Evolutionary conservation across 129 eudicot genomes (phyloP).

Genomic region (Kitagawia praeruptora): DNA sequence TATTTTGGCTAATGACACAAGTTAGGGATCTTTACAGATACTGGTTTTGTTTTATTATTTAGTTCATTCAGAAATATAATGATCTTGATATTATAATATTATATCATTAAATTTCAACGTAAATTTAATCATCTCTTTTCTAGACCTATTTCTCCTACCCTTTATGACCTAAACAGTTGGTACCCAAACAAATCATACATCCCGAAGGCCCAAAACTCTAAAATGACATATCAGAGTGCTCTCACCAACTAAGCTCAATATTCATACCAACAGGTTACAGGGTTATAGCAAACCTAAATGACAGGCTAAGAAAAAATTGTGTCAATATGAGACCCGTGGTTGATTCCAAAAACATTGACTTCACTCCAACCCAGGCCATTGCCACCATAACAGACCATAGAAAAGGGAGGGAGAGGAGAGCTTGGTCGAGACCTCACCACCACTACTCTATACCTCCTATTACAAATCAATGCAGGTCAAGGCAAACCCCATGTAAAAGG

Average conservation of each 20-base stretch:
- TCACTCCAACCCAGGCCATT: background rate
- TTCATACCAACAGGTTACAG: background rate
- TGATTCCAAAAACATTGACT: background rate
- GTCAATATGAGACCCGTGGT: background rate
- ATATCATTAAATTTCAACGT: background rate
- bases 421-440: background rate
- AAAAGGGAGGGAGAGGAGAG: background rate
- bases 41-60: background rate
- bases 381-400: background rate
- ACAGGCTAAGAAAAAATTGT: background rate
- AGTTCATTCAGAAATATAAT: background rate
- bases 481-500: background rate
- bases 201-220: background rate
- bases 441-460: background rate
- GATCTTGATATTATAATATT: background rate
- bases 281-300: background rate
- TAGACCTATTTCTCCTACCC: background rate
- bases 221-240: background rate
- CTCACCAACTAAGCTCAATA: background rate
- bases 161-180: background rate
- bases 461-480: background rate
- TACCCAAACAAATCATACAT: background rate
- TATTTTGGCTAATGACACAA: background rate
- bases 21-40: background rate
- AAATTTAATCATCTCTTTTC: background rate